Evolutionary conservation across 257 asterid species (phyloP).

Genomic region (Solanum bulbocastanum): DNA sequence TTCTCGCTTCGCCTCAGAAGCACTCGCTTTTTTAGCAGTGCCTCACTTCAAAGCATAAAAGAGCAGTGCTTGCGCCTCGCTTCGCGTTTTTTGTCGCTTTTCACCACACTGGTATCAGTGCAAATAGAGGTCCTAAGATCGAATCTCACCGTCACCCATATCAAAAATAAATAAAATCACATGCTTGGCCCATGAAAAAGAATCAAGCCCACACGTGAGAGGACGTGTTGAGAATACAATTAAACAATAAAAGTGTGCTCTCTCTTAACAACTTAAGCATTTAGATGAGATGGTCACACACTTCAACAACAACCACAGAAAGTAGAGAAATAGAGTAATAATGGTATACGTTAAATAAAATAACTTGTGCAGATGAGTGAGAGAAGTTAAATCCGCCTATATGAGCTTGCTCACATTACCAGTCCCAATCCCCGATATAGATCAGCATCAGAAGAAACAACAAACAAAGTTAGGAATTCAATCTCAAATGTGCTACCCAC

Average conservation of each 20-base stretch:
- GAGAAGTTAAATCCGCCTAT: neutral
- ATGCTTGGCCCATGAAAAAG: neutral
- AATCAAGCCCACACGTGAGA: neutral
- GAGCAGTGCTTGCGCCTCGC: neutral
- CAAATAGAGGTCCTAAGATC: neutral
- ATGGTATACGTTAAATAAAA: neutral
- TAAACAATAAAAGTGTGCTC: neutral
- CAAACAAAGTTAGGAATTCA: neutral
- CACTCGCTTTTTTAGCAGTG: neutral
- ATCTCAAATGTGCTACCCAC: conserved; percentile 23
- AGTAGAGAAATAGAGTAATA: neutral
- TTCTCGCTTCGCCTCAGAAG: neutral
- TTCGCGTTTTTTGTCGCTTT: neutral
- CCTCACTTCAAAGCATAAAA: neutral
- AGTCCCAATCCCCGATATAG: neutral
- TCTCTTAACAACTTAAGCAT: neutral
- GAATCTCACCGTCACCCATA: neutral
- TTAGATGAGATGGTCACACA: neutral
- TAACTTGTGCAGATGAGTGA: neutral
- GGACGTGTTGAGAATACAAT: neutral
- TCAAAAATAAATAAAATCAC: neutral
- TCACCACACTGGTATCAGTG: no score
- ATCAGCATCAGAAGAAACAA: neutral
- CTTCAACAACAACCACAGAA: neutral
- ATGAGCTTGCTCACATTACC: neutral